phyloP scores from a whole-genome alignment of 371 early-diverging fungal species.

The Amoeboaphelidium occidentale region DNA sequence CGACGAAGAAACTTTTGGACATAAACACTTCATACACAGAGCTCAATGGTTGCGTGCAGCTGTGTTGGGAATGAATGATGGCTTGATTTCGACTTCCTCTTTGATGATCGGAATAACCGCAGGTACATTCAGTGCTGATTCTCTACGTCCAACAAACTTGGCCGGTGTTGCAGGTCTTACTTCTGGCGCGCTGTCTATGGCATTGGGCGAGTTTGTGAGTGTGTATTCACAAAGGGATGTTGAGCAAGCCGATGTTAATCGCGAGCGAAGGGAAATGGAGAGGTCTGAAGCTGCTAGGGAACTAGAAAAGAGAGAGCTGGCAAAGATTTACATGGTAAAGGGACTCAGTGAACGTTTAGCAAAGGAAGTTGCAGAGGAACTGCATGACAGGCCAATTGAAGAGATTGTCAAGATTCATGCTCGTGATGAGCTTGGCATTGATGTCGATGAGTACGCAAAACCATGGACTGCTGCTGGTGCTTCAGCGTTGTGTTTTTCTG shows the following conservation, averaged over 20 bases:
- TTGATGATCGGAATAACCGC: conserved; percentile 9
- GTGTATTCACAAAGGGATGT: conserved; percentile 16
- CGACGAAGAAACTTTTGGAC: too few relatives aligned
- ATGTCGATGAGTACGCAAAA: conserved; percentile 12
- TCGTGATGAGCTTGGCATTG: conserved; percentile 16
- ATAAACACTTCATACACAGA: not conserved
- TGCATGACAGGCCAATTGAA: conserved; percentile 11
- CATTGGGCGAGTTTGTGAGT: conserved; percentile 12
- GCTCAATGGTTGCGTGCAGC: conserved; percentile 10
- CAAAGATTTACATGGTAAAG: conserved; percentile 7
- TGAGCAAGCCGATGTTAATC: conserved; percentile 12
- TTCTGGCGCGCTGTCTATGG: conserved; percentile 16
- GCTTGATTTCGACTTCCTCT: conserved; percentile 11
- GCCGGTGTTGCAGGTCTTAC: conserved; percentile 11
- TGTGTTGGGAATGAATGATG: conserved; percentile 16
- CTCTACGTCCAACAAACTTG: conserved; percentile 6
- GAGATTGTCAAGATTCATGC: conserved; percentile 12
- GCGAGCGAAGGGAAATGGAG: conserved; percentile 11
- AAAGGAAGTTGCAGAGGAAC: conserved; percentile 8
- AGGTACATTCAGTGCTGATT: not conserved
- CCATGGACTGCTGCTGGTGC: conserved; percentile 12
- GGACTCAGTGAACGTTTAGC: conserved; percentile 11
- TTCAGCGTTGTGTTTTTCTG: conserved; percentile 6
- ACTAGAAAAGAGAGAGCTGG: conserved; percentile 11
- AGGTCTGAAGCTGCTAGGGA: conserved; percentile 8